A percentile compares a stretch with the other conserved stretches of the same genome.
phyloP scores from a whole-genome alignment of 2,329 filamentous ascomycete species.

The Calonectria pteridis region DNA sequence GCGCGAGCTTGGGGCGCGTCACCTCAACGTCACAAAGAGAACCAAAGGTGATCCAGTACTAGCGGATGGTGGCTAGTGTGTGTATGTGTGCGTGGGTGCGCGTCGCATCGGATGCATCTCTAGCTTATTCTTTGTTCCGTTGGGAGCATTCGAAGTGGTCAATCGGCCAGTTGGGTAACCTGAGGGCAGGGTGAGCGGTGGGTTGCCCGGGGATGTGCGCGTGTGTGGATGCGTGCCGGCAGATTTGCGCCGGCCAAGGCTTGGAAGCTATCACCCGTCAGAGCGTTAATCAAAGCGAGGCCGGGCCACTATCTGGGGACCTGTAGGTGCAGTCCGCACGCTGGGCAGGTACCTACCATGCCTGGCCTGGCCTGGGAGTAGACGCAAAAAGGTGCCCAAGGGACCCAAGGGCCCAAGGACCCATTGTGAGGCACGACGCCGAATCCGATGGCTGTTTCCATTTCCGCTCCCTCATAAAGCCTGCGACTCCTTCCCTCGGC shows the following conservation, averaged over 20 bases:
- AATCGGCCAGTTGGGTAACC: constrained; percentile 2
- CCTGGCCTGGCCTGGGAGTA: background rate
- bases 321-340: background rate
- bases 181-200: background rate
- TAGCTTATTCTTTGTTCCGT: background rate
- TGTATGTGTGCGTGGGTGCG: background rate
- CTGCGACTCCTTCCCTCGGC: constrained; percentile 37
- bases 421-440: constrained; percentile 11
- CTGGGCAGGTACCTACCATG: background rate
- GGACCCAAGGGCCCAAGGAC: constrained; percentile 2
- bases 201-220: constrained; percentile 8
- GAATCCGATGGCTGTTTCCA: constrained; percentile 40
- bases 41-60: constrained; percentile 1
- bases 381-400: constrained; percentile 5
- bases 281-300: constrained; percentile 45
- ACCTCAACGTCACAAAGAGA: constrained; percentile 6
- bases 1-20: constrained; percentile 6
- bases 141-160: constrained; percentile 1
- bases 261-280: constrained; percentile 36
- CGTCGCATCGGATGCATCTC: background rate
- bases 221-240: constrained; percentile 36
- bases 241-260: constrained; percentile 31
- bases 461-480: constrained; percentile 39
- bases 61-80: background rate
- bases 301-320: constrained; percentile 30